Evolutionary conservation across 495 filamentous ascomycete genomes (phyloP).

Genomic region (Parathielavia hyrcaniae): DNA sequence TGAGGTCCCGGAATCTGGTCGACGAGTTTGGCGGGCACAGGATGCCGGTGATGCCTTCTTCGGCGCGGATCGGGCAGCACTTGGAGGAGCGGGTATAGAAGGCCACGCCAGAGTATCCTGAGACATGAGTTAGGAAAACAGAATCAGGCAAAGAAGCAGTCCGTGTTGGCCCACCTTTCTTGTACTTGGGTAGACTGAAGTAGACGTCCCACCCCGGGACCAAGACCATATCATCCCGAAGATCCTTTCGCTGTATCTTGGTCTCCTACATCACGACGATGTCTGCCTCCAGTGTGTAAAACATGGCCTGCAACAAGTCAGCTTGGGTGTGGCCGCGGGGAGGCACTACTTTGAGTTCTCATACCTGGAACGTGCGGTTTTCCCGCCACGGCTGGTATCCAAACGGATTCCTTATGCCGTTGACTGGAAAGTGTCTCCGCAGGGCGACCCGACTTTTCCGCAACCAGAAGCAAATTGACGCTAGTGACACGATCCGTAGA

Average conservation of each 20-base stretch:
- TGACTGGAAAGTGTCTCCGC: constrained; percentile 52
- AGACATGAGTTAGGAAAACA: too few relatives aligned
- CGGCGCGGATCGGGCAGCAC: constrained; percentile 82
- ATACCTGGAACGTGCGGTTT: constrained; percentile 72
- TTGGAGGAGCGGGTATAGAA: constrained; percentile 89
- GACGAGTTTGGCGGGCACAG: constrained; percentile 71
- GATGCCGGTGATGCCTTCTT: constrained; percentile 86
- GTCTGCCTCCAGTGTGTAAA: constrained; percentile 87
- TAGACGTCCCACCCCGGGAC: constrained; percentile 95
- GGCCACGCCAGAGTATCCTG: constrained; percentile 96
- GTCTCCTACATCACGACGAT: constrained; percentile 94
- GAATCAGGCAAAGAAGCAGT: constrained; percentile 1
- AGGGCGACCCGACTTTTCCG: too few relatives aligned
- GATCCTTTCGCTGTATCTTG: constrained; percentile 92
- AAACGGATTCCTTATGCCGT: constrained; percentile 97
- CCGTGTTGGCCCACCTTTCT: constrained; percentile 62
- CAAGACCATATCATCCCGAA: constrained; percentile 92
- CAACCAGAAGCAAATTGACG: too few relatives aligned
- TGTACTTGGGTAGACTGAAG: constrained; percentile 85
- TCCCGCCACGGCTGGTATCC: constrained; percentile 91
- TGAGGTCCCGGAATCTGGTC: constrained; percentile 68
- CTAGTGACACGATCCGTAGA: too few relatives aligned
- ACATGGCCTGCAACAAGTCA: constrained; percentile 61
- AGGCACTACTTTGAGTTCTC: too few relatives aligned
- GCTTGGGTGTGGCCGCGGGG: too few relatives aligned